Evolutionary conservation across 441 rosid genomes (phyloP), one percentile per base, ranked within the genome.

Genomic region (Gossypium trilobum): DNA sequence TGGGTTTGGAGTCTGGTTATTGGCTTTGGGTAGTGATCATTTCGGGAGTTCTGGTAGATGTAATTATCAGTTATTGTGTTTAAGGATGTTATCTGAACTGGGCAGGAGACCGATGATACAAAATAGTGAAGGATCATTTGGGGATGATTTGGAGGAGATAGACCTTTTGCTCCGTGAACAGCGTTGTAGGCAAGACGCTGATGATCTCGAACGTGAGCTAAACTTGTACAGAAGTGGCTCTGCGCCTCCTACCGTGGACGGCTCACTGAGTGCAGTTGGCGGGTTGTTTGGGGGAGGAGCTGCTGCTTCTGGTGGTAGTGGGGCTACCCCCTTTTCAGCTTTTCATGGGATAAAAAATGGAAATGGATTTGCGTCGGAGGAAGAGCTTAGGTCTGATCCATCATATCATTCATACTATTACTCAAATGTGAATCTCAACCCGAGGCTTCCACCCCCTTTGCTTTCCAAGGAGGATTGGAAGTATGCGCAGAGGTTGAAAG

Each of bases 311-410:
- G 72, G 29, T 51, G 72, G 48, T 68, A 51, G 59, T 62, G 76
- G 73, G 63, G 62, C 44, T 16, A 57, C 73, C 9, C 61, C 84
- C 39, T 77, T 91, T 66, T 62, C 87, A 2, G 95, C 84, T 60
- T 79, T 87, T 77, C 51, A 84, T 76, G 84, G 78, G 19, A 83
- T 68, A 2, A 85, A 80, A 70, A 76, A 79, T 72, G 88, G 85
- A 25, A 80, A 78, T 78, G 90, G 84, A 63, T 78, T 84, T 76
- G 64, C 73, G 0, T 77, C 85, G 0, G 96, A 93, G 76, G 92
- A 91, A 73, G 92, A 92, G 79, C 78, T 88, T 50, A 88, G 99
- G 93, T 89, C 93, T 75, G 92, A 95, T 86, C 99, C 98, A 13
- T 88, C 83, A 48, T 95, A 95, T 78, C 75, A 79, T 59, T 78